Evolutionary conservation across 2,329 filamentous ascomycete species (phyloP), one percentile per base, ranked within the genome.

Genomic region (Fusarium tuaranense): DNA sequence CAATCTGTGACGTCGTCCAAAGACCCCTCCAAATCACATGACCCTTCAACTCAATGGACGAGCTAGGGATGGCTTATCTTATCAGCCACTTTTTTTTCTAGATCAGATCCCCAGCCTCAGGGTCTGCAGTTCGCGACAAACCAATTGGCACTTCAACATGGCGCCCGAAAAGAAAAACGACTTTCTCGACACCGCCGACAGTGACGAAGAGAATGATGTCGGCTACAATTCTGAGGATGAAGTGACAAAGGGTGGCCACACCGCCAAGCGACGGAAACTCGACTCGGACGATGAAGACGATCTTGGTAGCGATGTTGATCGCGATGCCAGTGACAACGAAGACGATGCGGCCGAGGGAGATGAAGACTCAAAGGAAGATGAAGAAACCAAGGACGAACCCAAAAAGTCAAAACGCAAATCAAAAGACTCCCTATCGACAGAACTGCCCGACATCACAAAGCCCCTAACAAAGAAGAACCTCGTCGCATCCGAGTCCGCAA

Each of bases 181-280:
- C 63, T 95, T 92, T 78, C 88, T 95, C 34, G 90, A 92, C 72
- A 86, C 84, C 2, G 81, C 79, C 4, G 87, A 90, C 20, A 92
- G 90, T 78, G 89, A 91, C 22, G 89, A 91, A 39, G 89, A 91
- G 55, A 86, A 86, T 41, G 84, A 84, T 72, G 83, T 86, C 60
- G 90, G 88, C 67, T 94, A 93, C 80, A 86, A 93, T 72, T 95
- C 93, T 0, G 92, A 93, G 25, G 88, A 92, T 55, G 91, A 94
- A 71, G 80, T 94, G 70, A 89, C 87, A 78, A 93, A 93, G 82
- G 92, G 92, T 65, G 88, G 87, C 71, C 84, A 88, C 81, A 84
- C 83, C 70, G 83, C 88, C 55, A 95, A 95, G 84, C 86, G 92
- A 75, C 88, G 90, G 78, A 93, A 90, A 81, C 81, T 91, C 41